Evolutionary conservation across 78 protist genomes (phyloP), one percentile per base, ranked within the genome.

Genomic region (Dictyostelium intermedium): DNA sequence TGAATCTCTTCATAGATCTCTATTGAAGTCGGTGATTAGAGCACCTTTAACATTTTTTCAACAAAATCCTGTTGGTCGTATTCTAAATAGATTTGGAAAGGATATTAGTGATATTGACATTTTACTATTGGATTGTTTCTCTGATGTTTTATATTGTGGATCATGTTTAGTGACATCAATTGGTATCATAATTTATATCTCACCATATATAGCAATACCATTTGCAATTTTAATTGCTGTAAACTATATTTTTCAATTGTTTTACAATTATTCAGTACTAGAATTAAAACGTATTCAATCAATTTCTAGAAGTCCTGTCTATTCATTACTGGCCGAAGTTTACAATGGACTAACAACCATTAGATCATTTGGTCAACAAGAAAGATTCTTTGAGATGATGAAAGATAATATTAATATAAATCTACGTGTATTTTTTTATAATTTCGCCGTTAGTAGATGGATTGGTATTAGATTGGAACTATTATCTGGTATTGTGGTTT

Each of bases 1-100:
- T 2, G 23, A 30, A 45, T 7, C 30, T 41, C 43, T 84, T 25
- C 79, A 84, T 32, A 41, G 20, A 43, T n/a, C 13, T 5, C 79
- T 84, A 4, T 84, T 84, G 34, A 13, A 84, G 10, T n/a, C 35
- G 27, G 61, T 84, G 0, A 73, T 20, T 5, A 3, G 66, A 45
- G 92, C 97, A 9, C 98, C 99, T 47, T 91, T 85, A 91, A 35
- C 73, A 18, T 99, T 98, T 93, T 98, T 99, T 91, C 99, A 98
- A 20, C 96, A 98, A 34, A 99, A 98, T 11, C 99, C 99, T 1
- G 1, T 91, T 8, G 99, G 99, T 6, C 92, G 99, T 37, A 91
- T 99, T 7, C 23, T 98, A 37, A 98, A 98, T 95, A 97, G 99
- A 50, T 99, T 99, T 97, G 34, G 96, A 18, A 89, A 89, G 70